Evolutionary conservation across 2,329 filamentous ascomycete species (phyloP), one percentile per base, ranked within the genome.

Genomic region (Aspergillus intermedius): DNA sequence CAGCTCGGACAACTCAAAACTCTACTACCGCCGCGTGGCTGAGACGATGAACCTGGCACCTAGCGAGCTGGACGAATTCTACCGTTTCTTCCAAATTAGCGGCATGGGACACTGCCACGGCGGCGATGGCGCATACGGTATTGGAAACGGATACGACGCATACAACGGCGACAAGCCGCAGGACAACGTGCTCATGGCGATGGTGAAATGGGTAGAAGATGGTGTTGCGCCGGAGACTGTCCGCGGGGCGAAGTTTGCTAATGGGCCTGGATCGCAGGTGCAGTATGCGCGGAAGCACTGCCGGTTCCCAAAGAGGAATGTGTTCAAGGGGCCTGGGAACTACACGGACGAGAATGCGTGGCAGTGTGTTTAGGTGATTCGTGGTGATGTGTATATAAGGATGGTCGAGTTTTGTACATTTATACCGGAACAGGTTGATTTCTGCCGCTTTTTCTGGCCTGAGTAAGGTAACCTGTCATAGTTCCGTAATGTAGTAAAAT

Each of bases 51-150:
- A 68, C 0, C 43, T 65, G 5, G 47, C 56, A 0, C 59, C 66
- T 0, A 42, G 53, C 4, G 49, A 62, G 1, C 50, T 74, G 6
- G 70, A 74, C 49, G 64, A 66, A 0, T 74, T 71, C 53, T 69
- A 73, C 42, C 71, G 72, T 41, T 74, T 75, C 55, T 81, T 81
- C 56, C 66, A 65, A 17, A 70, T 81, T n/a, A 77, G 77, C 0
- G 78, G 78, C 0, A 77, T 80, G 74, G 64, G 63, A 9, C 78
- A 81, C 59, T 81, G 78, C 54, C 48, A 49, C 2, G 53, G 56
- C 1, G 74, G 73, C 5, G 63, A 67, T n/a, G 69, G 74, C 37
- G 66, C 73, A 3, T 67, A 70, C 55, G 67, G 65, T 52, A 67
- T 77, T 54, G 70, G 54, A 50, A 73, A 63, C 59, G 60, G 51